phyloP scores from a whole-genome alignment of 1,284 basidiomycete genomes.

The Ustilago crameri region DNA sequence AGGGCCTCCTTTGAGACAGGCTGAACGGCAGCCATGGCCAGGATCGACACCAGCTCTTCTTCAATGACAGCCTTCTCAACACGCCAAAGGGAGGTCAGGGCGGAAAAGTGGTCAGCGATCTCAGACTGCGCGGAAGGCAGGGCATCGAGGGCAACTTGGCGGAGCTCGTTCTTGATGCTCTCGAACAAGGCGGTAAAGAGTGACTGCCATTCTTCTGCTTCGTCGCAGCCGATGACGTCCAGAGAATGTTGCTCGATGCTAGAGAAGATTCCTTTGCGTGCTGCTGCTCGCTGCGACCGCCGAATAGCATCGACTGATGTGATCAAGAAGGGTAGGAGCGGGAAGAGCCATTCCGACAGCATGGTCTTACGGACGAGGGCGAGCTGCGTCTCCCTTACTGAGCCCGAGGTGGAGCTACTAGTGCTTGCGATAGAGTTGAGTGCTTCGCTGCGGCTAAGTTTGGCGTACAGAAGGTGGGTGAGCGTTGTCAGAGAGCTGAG shows the following conservation, averaged over 20 bases:
- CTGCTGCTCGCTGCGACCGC: constrained; percentile 12
- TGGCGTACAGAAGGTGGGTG: constrained; percentile 20
- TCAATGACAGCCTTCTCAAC: constrained; percentile 42
- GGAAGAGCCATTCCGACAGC: constrained; percentile 35
- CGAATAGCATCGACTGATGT: background rate
- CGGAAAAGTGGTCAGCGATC: constrained; percentile 20
- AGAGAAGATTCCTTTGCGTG: constrained; percentile 26
- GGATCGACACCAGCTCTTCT: constrained; percentile 20
- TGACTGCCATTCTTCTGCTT: constrained; percentile 41
- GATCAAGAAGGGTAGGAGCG: constrained; percentile 27
- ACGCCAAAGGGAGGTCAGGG: constrained; percentile 38
- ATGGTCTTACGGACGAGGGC: constrained; percentile 41
- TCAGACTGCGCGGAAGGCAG: constrained; percentile 5
- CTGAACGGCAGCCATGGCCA: constrained; percentile 24
- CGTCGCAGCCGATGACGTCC: constrained; percentile 27
- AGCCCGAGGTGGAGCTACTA: constrained; percentile 16
- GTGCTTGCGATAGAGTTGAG: constrained; percentile 32
- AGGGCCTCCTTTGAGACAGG: constrained; percentile 19
- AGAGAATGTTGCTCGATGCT: constrained; percentile 37
- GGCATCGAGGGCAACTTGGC: background rate
- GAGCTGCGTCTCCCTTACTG: constrained; percentile 32
- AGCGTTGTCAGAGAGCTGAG: constrained; percentile 17
- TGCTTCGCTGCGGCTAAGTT: constrained; percentile 25
- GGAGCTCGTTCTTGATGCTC: constrained; percentile 11
- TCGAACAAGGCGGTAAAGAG: constrained; percentile 29